These are phyloP conservation scores for Nicotiana tabacum DNA, from an alignment of 257 asterid genomes.

Conservation along the genomic window DNA sequence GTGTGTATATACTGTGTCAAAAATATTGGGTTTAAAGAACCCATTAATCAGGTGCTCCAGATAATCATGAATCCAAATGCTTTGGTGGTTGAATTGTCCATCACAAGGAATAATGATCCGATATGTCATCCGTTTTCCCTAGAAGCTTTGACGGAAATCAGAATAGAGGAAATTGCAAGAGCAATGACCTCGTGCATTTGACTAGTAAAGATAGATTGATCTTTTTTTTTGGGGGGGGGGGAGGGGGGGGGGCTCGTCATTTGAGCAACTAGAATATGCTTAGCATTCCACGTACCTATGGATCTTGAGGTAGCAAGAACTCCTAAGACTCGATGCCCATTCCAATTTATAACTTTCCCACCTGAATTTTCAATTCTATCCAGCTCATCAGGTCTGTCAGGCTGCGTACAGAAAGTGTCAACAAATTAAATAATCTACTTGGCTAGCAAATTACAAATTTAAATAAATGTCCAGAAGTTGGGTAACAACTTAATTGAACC, in stretches of 20 bases:
- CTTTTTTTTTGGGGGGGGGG: no score
- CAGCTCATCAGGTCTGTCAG: slow-evolving; percentile 62
- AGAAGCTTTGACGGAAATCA: not conserved
- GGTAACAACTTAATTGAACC: not conserved
- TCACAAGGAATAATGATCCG: not conserved
- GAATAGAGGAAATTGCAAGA: not conserved
- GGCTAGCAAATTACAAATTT: not conserved
- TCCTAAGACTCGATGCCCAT: slow-evolving; percentile 59
- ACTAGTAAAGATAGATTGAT: no score
- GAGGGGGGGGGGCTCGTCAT: no score
- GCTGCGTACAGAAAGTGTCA: slow-evolving; percentile 31
- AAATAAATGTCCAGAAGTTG: not conserved
- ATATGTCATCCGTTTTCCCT: not conserved
- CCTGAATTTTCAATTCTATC: slow-evolving; percentile 66
- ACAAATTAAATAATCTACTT: not conserved
- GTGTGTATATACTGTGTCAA: no score
- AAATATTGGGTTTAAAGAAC: no score
- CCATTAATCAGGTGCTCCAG: no score
- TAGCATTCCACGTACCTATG: slow-evolving; percentile 35
- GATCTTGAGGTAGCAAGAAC: slow-evolving; percentile 80
- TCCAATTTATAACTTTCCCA: slow-evolving; percentile 70
- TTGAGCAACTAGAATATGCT: not conserved
- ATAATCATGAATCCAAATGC: not conserved
- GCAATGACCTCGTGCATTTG: no score
- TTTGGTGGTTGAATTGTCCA: not conserved